phyloP scores from a whole-genome alignment of 441 rosid genomes.

The Pelargonium fulgidum region DNA sequence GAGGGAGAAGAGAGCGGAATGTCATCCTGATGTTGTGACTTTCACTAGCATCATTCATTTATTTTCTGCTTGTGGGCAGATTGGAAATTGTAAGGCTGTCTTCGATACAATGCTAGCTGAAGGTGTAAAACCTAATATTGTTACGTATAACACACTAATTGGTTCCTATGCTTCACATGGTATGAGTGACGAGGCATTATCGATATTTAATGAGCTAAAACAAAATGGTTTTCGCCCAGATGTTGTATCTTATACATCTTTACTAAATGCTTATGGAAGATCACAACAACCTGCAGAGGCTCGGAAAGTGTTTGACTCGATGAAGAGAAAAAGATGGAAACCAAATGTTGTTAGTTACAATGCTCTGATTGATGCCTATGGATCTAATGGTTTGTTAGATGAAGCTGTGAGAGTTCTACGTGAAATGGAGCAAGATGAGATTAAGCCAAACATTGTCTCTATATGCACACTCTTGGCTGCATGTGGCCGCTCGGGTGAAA shows the following conservation, averaged over 20 bases:
- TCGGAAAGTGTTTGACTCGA: constrained; percentile 58
- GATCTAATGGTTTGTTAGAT: constrained; percentile 64
- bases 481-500: constrained; percentile 65
- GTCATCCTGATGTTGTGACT: constrained; percentile 68
- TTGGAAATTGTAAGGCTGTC: constrained; percentile 63
- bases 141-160: constrained; percentile 67
- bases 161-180: constrained; percentile 84
- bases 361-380: constrained; percentile 86
- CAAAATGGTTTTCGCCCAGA: constrained; percentile 54
- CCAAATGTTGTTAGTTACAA: constrained; percentile 74
- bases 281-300: constrained; percentile 70
- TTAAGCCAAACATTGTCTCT: constrained; percentile 68
- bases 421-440: constrained; percentile 72
- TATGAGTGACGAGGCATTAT: constrained; percentile 68
- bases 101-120: constrained; percentile 75
- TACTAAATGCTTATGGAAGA: constrained; percentile 87
- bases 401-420: constrained; percentile 69
- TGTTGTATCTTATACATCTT: constrained; percentile 69
- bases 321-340: constrained; percentile 56
- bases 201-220: constrained; percentile 63
- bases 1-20: constrained; percentile 66
- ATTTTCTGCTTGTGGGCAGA: constrained; percentile 65
- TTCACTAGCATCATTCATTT: constrained; percentile 69
- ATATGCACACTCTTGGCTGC: constrained; percentile 80
- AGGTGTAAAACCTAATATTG: constrained; percentile 72